Percentiles rank a stretch among this genome's conserved stretches.
phyloP scores from a whole-genome alignment of 2,329 filamentous ascomycete genomes.

The Fusarium keratoplasticum region DNA sequence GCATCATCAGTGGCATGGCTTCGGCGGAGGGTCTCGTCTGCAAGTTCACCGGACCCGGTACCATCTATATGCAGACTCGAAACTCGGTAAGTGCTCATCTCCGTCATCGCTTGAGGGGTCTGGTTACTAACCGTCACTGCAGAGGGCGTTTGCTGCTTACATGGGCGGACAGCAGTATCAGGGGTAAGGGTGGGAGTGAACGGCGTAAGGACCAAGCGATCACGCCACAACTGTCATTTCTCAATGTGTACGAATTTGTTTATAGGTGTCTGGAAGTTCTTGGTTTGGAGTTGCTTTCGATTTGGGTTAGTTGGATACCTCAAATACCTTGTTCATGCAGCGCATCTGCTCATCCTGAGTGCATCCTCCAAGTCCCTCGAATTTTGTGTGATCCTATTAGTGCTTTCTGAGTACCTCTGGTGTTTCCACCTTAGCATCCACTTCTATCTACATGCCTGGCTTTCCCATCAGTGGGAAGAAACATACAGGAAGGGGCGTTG shows the following conservation, averaged over 20 bases:
- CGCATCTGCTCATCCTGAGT: neutral
- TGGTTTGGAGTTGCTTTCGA: slow-evolving; percentile 23
- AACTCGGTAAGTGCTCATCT: slow-evolving; percentile 71
- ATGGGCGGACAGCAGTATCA: slow-evolving; percentile 60
- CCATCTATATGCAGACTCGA: slow-evolving; percentile 91
- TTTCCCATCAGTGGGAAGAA: neutral
- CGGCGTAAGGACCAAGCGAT: neutral
- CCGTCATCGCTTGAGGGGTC: neutral
- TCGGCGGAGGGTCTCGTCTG: slow-evolving; percentile 92
- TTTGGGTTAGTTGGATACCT: slow-evolving; percentile 27
- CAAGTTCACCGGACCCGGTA: slow-evolving; percentile 92
- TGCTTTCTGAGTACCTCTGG: no score
- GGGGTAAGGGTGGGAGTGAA: slow-evolving; percentile 23
- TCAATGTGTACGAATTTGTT: neutral
- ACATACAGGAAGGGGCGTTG: neutral
- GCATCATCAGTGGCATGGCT: slow-evolving; percentile 87
- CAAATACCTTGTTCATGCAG: slow-evolving; percentile 3
- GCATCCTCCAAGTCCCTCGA: neutral
- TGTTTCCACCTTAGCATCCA: neutral
- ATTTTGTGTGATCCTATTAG: neutral
- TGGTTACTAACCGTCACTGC: slow-evolving; percentile 17
- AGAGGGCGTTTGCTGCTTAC: slow-evolving; percentile 66
- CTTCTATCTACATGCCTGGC: neutral
- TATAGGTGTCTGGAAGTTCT: neutral
- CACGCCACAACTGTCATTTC: neutral